phyloP scores from a whole-genome alignment of 176 grass and related monocot species.

The Metroxylon sagu region DNA sequence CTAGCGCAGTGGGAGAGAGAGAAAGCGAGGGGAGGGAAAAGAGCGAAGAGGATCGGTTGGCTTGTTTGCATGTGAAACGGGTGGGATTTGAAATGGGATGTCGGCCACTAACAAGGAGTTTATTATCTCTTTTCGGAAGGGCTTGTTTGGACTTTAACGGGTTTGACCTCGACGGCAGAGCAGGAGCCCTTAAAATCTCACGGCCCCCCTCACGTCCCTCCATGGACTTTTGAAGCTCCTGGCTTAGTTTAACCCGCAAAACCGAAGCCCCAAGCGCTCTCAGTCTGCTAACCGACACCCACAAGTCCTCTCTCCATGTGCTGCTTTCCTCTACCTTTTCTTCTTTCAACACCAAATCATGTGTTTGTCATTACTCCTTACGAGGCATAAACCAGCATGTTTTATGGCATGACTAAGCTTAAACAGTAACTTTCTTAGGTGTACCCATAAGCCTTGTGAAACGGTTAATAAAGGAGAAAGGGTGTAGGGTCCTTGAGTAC shows the following conservation, averaged over 20 bases:
- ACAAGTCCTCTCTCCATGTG: constrained; percentile 29
- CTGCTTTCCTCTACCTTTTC: constrained; percentile 24
- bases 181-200: neutral
- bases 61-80: constrained; percentile 8
- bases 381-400: constrained; percentile 13
- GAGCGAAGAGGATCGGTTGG: neutral
- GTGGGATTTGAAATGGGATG: neutral
- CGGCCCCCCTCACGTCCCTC: constrained; percentile 12
- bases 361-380: constrained; percentile 37
- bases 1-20: too few relatives aligned
- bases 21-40: constrained; percentile 1
- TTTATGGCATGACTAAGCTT: too few relatives aligned
- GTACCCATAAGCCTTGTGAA: too few relatives aligned
- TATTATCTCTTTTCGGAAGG: constrained; percentile 1
- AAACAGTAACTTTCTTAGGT: too few relatives aligned
- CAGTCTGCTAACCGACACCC: constrained; percentile 3
- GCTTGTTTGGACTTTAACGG: constrained; percentile 35
- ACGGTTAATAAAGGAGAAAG: too few relatives aligned
- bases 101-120: too few relatives aligned
- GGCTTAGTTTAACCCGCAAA: too few relatives aligned
- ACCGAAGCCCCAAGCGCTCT: too few relatives aligned
- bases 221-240: constrained; percentile 18
- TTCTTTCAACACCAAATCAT: constrained; percentile 24
- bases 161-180: constrained; percentile 37
- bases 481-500: too few relatives aligned